These are phyloP conservation scores for Wickerhamiella azyma DNA, from an alignment of 805 yeast genomes.

Conservation along the genomic window DNA sequence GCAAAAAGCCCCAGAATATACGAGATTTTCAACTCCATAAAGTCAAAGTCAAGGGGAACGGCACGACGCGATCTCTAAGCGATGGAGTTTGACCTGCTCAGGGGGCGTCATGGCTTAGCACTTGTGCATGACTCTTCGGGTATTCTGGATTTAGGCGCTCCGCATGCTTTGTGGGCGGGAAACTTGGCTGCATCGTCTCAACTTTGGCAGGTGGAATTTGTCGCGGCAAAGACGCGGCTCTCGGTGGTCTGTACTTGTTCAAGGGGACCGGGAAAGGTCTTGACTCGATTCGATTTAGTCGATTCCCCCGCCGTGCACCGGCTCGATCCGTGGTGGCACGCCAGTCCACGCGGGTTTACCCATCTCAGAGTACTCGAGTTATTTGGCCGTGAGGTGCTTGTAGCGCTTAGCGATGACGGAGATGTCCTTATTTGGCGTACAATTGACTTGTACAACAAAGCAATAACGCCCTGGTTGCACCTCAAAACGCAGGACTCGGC, in stretches of 20 bases:
- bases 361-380: not conserved
- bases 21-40: not conserved
- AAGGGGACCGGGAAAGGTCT: not conserved
- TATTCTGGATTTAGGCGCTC: not conserved
- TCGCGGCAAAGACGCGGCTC: slow-evolving; percentile 1
- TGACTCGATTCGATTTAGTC: not conserved
- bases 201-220: slow-evolving; percentile 5
- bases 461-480: not conserved
- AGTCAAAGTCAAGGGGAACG: too few relatives aligned
- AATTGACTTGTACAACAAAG: not conserved
- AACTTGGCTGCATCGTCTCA: slow-evolving; percentile 2
- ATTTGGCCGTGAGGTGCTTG: slow-evolving; percentile 1
- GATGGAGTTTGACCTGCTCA: not conserved
- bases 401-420: not conserved
- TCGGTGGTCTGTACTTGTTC: not conserved
- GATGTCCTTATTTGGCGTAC: slow-evolving; percentile 4
- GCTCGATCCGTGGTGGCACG: slow-evolving; percentile 3
- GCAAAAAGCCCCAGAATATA: not conserved
- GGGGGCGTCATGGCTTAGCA: not conserved
- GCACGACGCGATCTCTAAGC: not conserved
- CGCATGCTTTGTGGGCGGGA: slow-evolving; percentile 1
- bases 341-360: slow-evolving; percentile 1
- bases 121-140: not conserved
- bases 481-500: not conserved
- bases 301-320: not conserved